A percentile compares a stretch with the other conserved stretches of the same genome.
phyloP scores from a whole-genome alignment of 768 basidiomycete species.

The Psilocybe cyanescens region DNA sequence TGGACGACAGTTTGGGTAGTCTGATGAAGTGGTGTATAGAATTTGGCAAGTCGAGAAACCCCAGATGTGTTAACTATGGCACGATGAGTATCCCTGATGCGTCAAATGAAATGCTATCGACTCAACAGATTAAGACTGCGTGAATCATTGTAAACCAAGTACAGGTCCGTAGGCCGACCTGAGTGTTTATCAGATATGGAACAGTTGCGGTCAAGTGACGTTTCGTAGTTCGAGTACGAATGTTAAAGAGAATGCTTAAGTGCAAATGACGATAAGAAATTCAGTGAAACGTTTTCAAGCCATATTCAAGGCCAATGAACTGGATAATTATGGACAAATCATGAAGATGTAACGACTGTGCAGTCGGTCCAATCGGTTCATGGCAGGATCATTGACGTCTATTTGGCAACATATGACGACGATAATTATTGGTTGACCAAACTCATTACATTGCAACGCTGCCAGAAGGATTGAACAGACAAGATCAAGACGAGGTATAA shows the following conservation, averaged over 20 bases:
- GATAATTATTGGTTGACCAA: not conserved
- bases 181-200: not conserved
- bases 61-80: slow-evolving; percentile 90
- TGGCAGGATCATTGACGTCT: not conserved
- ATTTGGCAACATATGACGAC: not conserved
- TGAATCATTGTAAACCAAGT: slow-evolving; percentile 66
- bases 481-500: too few relatives aligned
- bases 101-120: slow-evolving; percentile 4
- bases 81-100: slow-evolving; percentile 1
- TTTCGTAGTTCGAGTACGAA: not conserved
- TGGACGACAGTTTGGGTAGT: slow-evolving; percentile 73
- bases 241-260: not conserved
- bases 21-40: slow-evolving; percentile 81
- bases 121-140: slow-evolving; percentile 82
- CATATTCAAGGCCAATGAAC: not conserved
- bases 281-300: not conserved
- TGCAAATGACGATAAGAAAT: not conserved
- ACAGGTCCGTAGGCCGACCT: not conserved
- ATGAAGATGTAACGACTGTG: not conserved
- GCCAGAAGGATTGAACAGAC: too few relatives aligned
- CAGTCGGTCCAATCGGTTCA: not conserved
- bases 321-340: not conserved
- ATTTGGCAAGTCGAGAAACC: slow-evolving; percentile 82
- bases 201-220: not conserved
- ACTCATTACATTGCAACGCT: not conserved